Base-by-base conservation (phyloP, 495 filamentous ascomycete species). In the Melanomma pulvis-pyrius region DNA sequence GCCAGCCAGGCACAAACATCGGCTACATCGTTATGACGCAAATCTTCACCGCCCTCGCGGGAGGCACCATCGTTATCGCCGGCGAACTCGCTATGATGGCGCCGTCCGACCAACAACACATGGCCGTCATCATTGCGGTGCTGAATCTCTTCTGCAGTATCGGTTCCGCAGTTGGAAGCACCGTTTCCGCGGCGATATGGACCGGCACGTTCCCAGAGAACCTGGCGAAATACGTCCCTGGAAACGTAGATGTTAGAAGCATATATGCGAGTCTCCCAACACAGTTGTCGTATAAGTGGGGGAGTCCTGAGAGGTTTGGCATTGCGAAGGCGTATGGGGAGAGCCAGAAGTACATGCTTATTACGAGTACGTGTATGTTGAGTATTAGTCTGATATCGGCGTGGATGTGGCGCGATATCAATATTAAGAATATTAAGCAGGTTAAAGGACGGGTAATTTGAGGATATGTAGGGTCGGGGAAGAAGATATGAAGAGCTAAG, bases 1-100 rank as follows among this genome's bases (percentile, higher is more conserved):
- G 89, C 39, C 76, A 84, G 56, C 75, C 79, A 2, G 77, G 81
- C 32, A 74, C 76, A n/a, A 69, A 80, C 51, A 79, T 91, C 51
- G 88, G 87, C 24, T 90, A 86, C 74, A 77, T 92, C 22, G 79
- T 91, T 76, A 90, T 91, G 86, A 86, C 83, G 68, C 87, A 92
- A 74, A 89, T 92, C 72, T 87, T 91, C 77, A 90, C 91, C 66
- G 84, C 88, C 28, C 83, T 92, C 55, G 80, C 80, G 19, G 87
- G 87, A 22, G 85, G 86, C 47, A 87, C 82, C 1, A 71, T 90
- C 6, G 83, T 90, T 51, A 83, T 92, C 67, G 78, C 76, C 58
- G 83, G 84, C 67, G 85, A 91, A 68, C 82, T 90, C 36, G 86
- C 87, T 4, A 80, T 86, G 66, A 86, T 91, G 79, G 86, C 88